Evolutionary conservation across 2,329 filamentous ascomycete species (phyloP), one percentile per base, ranked within the genome.

Genomic region (Pseudocercospora musae): DNA sequence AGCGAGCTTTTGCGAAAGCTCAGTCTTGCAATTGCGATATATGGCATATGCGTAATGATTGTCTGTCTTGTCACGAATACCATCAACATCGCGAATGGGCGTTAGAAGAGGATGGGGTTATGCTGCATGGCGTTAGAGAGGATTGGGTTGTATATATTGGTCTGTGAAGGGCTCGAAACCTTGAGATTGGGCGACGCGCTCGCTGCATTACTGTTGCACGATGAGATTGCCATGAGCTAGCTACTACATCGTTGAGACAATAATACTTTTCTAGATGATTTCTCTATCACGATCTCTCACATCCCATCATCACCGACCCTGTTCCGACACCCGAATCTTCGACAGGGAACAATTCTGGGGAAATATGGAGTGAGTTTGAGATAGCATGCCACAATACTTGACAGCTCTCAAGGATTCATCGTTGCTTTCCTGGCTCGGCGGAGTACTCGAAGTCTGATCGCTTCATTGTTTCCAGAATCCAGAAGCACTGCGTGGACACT

Each of bases 1-100:
- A 87, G 76, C 74, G 84, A 69, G 61, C 83, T 82, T 54, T 75
- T 98, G 59, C 84, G 95, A 62, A 89, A 87, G 71, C 77, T 91
- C 65, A 88, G 92, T 58, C 79, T 97, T 52, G 88, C 81, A 0
- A 79, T 99, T 63, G 89, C 90, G 7, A 81, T 92, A 8, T 99
- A 99, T 73, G 95, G 95, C 20, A 69, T 91, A 8, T 78, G 90
- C 54, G 92, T 99, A 58, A 98, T 99, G 95, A 79, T 91, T 27
- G 88, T 94, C 53, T 98, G 93, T 74, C 78, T 99, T 70, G 80
- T 86, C 48, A 92, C 92, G 73, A 98, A 98, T 75, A 87, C 90
- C 13, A 90, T 96, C 70, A 92, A 95, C 70, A 82, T 73, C 29
- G 68, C 67, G 48, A 66, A 68, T 58, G 64, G 59, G 53, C 62